Evolutionary conservation across 2,329 filamentous ascomycete species (phyloP).

Genomic region (Geosmithia flava): DNA sequence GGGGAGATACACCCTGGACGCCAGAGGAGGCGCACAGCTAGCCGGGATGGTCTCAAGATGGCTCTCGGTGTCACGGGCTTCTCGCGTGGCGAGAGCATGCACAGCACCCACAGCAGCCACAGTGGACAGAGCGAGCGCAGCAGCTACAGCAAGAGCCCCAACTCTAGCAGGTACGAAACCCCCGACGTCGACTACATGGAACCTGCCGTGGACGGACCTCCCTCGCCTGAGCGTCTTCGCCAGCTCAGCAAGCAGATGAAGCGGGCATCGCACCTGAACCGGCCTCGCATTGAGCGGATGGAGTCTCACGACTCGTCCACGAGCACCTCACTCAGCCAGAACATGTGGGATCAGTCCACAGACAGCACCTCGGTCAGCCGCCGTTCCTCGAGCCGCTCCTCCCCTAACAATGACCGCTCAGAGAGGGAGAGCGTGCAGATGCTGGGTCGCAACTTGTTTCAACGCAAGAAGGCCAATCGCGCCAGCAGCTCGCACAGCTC

Average conservation of each 20-base stretch:
- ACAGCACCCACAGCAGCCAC: neutral
- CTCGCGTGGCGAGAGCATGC: neutral
- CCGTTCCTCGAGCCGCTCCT: conserved; percentile 44
- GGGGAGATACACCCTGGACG: neutral
- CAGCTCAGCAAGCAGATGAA: conserved; percentile 48
- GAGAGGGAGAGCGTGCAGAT: conserved; percentile 49
- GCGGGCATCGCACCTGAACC: conserved; percentile 30
- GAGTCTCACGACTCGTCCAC: conserved; percentile 45
- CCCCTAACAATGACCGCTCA: conserved; percentile 38
- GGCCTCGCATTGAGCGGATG: conserved; percentile 17
- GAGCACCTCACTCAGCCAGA: conserved; percentile 26
- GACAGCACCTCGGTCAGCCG: conserved; percentile 38
- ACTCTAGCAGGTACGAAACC: conserved; percentile 2
- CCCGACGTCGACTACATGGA: conserved; percentile 29
- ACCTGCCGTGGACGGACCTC: conserved; percentile 47
- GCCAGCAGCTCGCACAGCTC: conserved; percentile 36
- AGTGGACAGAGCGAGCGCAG: too few species aligned
- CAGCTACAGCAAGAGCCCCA: neutral
- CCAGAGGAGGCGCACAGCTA: conserved; percentile 5
- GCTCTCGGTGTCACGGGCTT: neutral
- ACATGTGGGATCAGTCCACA: conserved; percentile 35
- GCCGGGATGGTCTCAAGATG: conserved; percentile 5
- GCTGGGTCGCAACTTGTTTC: conserved; percentile 47
- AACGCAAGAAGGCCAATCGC: conserved; percentile 35
- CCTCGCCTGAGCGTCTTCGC: conserved; percentile 46